These are phyloP conservation scores for Kodamaea laetipori DNA, from an alignment of 805 yeast species.

Conservation along the genomic window DNA sequence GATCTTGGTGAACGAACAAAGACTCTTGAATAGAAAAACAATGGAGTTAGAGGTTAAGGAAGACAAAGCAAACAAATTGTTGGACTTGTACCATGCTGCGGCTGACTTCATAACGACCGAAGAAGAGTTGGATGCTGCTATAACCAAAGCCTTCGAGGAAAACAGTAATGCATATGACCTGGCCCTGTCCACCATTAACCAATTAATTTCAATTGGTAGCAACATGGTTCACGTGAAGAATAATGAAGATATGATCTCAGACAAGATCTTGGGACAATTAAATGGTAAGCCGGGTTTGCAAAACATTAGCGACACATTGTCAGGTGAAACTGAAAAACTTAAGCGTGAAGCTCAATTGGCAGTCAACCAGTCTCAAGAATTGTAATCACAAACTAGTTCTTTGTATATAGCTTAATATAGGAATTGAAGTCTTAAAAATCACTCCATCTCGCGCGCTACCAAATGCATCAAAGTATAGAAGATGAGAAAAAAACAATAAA, in stretches of 20 bases:
- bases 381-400: constrained; percentile 7
- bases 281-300: constrained; percentile 46
- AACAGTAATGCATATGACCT: constrained; percentile 38
- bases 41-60: constrained; percentile 55
- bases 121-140: constrained; percentile 57
- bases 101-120: constrained; percentile 73
- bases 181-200: constrained; percentile 36
- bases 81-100: constrained; percentile 73
- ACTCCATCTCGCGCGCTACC: constrained; percentile 1
- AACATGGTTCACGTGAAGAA: constrained; percentile 30
- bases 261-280: constrained; percentile 41
- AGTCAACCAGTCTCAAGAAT: constrained; percentile 23
- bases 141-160: constrained; percentile 57
- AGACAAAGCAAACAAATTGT: constrained; percentile 54
- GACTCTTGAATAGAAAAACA: constrained; percentile 65
- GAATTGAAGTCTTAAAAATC: not conserved
- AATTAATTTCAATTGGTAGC: constrained; percentile 34
- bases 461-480: not conserved
- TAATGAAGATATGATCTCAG: constrained; percentile 38
- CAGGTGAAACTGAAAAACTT: constrained; percentile 39
- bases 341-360: constrained; percentile 40
- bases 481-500: constrained; percentile 8
- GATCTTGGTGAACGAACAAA: constrained; percentile 55
- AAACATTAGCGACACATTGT: constrained; percentile 38
- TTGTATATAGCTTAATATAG: constrained; percentile 8